These are phyloP conservation scores for Andrographis paniculata DNA, from an alignment of 305 asterid species.

Conservation along the genomic window DNA sequence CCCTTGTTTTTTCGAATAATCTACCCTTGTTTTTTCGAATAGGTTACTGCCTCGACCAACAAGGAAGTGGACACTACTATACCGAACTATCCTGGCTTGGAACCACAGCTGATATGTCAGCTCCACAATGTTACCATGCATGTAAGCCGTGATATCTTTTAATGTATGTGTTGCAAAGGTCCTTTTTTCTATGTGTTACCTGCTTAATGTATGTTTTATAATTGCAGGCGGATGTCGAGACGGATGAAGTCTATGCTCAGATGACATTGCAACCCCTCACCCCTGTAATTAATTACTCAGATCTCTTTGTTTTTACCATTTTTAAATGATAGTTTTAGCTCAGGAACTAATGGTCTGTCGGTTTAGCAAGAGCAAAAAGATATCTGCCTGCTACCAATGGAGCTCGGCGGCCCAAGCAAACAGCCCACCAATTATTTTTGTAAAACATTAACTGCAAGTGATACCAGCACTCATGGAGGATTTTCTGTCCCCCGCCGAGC, in stretches of 20 bases:
- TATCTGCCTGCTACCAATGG: constrained; percentile 73
- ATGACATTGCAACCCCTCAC: constrained; percentile 94
- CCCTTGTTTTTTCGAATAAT: constrained; percentile 18
- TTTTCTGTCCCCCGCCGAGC: constrained; percentile 98
- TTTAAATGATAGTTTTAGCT: constrained; percentile 11
- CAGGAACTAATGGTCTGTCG: constrained; percentile 8
- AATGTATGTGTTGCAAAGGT: neutral
- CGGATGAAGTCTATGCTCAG: too few species aligned
- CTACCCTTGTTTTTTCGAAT: constrained; percentile 8
- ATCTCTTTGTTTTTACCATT: constrained; percentile 10
- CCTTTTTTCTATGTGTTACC: constrained; percentile 1
- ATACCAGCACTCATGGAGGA: constrained; percentile 65
- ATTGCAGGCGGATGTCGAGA: constrained; percentile 89
- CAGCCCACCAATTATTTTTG: constrained; percentile 94
- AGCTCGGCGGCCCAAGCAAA: constrained; percentile 81
- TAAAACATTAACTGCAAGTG: constrained; percentile 69
- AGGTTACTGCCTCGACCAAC: constrained; percentile 96
- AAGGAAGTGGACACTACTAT: constrained; percentile 78
- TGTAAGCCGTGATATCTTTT: constrained; percentile 32
- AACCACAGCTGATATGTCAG: constrained; percentile 67
- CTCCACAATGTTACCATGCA: constrained; percentile 86
- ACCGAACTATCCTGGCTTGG: constrained; percentile 89
- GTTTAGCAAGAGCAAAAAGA: constrained; percentile 93
- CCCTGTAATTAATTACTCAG: constrained; percentile 39
- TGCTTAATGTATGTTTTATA: constrained; percentile 3